These are phyloP conservation scores for Lodderomyces metapsilosis DNA, from an alignment of 1,139 yeast species.

Conservation along the genomic window DNA sequence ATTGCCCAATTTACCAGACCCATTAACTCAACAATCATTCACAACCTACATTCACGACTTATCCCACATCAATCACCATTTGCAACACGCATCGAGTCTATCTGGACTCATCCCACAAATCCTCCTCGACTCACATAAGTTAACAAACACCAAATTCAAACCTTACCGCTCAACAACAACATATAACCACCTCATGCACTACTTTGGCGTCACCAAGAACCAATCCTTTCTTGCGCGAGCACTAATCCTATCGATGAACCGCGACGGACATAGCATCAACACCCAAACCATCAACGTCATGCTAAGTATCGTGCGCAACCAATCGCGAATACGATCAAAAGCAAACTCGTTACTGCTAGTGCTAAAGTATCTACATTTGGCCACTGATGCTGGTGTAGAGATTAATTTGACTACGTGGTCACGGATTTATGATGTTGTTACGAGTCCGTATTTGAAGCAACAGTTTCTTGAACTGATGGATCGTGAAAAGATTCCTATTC, in stretches of 20 bases:
- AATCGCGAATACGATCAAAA: conserved; percentile 32
- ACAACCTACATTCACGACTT: conserved; percentile 36
- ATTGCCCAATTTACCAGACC: conserved; percentile 34
- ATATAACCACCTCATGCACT: conserved; percentile 41
- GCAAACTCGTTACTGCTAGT: conserved; percentile 33
- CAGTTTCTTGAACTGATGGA: conserved; percentile 32
- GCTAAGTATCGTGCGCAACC: conserved; percentile 31
- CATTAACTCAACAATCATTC: conserved; percentile 29
- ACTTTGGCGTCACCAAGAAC: conserved; percentile 42
- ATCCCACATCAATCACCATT: conserved; percentile 35
- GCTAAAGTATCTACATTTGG: conserved; percentile 30
- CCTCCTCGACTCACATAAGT: conserved; percentile 38
- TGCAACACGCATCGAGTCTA: conserved; percentile 36
- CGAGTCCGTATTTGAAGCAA: conserved; percentile 39
- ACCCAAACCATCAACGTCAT: conserved; percentile 41
- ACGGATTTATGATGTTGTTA: conserved; percentile 38
- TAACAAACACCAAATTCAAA: conserved; percentile 30
- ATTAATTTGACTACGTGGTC: conserved; percentile 38
- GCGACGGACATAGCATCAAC: conserved; percentile 43
- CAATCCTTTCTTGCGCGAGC: conserved; percentile 46
- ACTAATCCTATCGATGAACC: conserved; percentile 39
- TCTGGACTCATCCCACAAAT: conserved; percentile 41
- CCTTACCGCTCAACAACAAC: conserved; percentile 35
- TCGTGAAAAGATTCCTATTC: conserved; percentile 33
- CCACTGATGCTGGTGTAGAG: conserved; percentile 27